Percentiles rank a stretch among this genome's conserved stretches.
Conservation (phyloP, 1,139 yeast genomes). For the Suhomyces ambrosiae region DNA sequence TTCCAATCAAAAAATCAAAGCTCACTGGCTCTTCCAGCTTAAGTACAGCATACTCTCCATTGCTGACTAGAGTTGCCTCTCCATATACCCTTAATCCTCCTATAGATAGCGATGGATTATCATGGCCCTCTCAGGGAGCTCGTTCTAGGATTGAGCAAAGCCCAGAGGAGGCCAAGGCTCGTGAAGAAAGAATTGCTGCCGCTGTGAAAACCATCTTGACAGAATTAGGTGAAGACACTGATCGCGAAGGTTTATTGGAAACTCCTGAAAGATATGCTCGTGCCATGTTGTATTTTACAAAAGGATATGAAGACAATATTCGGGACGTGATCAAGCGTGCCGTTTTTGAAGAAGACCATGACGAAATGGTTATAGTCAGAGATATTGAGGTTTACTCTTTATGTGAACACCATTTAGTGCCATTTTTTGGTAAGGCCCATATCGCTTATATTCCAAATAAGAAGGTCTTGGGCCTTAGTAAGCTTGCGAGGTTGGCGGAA, state of each 20-base stretch:
- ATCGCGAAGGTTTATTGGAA: slow-evolving; percentile 85
- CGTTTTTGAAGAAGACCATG: slow-evolving; percentile 97
- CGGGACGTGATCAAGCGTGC: slow-evolving; percentile 91
- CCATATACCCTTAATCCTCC: slow-evolving; percentile 86
- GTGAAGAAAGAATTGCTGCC: slow-evolving; percentile 76
- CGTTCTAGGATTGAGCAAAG: slow-evolving; percentile 69
- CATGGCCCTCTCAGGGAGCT: slow-evolving; percentile 95
- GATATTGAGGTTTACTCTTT: slow-evolving; percentile 90
- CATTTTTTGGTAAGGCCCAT: slow-evolving; percentile 94
- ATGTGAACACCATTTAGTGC: slow-evolving; percentile 97
- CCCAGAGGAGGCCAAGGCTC: slow-evolving; percentile 56
- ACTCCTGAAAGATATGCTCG: slow-evolving; percentile 97
- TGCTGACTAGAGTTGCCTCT: slow-evolving; percentile 77
- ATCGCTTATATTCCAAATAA: slow-evolving; percentile 96
- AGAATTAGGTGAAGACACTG: slow-evolving; percentile 90
- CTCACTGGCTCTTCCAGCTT: slow-evolving; percentile 17
- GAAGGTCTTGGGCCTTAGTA: slow-evolving; percentile 90
- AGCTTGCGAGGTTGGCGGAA: slow-evolving; percentile 92
- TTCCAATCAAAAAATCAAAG: slow-evolving; percentile 30
- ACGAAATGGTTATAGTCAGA: slow-evolving; percentile 96
- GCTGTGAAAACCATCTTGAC: slow-evolving; percentile 81
- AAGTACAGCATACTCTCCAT: slow-evolving; percentile 39
- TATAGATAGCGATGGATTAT: slow-evolving; percentile 84
- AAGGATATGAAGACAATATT: slow-evolving; percentile 93
- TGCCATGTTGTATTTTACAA: slow-evolving; percentile 93